phyloP scores from a whole-genome alignment of 2,329 filamentous ascomycete genomes.

The Cryphonectria nitschkei region DNA sequence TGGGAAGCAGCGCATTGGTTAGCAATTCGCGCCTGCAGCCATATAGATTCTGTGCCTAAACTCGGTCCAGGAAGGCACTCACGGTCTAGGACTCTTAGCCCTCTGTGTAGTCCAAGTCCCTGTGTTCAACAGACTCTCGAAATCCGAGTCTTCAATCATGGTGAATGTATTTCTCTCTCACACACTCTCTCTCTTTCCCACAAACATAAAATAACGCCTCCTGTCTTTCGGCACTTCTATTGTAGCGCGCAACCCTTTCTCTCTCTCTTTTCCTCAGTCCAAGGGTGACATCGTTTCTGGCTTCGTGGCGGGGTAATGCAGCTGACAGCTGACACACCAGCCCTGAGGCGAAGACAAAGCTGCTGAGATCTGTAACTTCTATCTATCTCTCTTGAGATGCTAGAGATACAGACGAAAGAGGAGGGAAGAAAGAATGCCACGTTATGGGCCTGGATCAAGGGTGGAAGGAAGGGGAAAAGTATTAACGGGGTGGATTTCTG shows the following conservation, averaged over 20 bases:
- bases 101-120: slow-evolving; percentile 56
- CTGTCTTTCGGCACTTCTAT: not conserved
- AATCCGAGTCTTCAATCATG: slow-evolving; percentile 50
- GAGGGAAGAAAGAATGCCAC: not conserved
- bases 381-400: not conserved
- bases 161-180: slow-evolving; percentile 30
- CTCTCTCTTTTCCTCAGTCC: not conserved
- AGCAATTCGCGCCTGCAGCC: slow-evolving; percentile 1
- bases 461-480: not conserved
- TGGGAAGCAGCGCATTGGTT: slow-evolving; percentile 6
- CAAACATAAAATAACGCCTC: not conserved
- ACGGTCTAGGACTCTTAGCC: slow-evolving; percentile 43
- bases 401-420: not conserved
- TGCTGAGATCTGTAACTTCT: not conserved
- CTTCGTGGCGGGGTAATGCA: slow-evolving; percentile 6
- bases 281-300: slow-evolving; percentile 3
- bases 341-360: not conserved
- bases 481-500: not conserved
- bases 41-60: not conserved
- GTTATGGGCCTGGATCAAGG: not conserved
- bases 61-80: slow-evolving; percentile 28
- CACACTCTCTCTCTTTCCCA: not conserved
- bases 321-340: slow-evolving; percentile 3
- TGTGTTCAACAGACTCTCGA: slow-evolving; percentile 52
- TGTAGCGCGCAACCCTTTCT: not conserved